phyloP scores from a whole-genome alignment of 2,329 filamentous ascomycete genomes.

The Fusarium heterosporum region DNA sequence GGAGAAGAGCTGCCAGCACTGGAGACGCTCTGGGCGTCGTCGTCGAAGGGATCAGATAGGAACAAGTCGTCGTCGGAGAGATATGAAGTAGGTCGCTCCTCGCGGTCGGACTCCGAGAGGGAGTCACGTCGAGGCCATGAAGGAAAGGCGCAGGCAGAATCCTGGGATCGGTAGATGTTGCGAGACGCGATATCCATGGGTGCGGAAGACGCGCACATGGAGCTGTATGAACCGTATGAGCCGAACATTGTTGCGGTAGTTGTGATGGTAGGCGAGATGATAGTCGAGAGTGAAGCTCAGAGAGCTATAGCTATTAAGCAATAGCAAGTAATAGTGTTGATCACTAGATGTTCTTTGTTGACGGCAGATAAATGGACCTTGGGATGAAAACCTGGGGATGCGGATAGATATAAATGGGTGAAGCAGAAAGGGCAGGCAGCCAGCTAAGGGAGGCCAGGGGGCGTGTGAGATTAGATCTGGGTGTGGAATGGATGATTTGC shows the following conservation, averaged over 20 bases:
- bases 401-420: slow-evolving; percentile 47
- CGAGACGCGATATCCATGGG: slow-evolving; percentile 61
- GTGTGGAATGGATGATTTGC: slow-evolving; percentile 36
- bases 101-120: slow-evolving; percentile 57
- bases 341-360: slow-evolving; percentile 38
- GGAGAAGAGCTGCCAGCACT: slow-evolving; percentile 58
- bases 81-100: slow-evolving; percentile 64
- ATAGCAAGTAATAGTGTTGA: slow-evolving; percentile 33
- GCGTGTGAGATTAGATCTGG: slow-evolving; percentile 35
- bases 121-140: slow-evolving; percentile 69
- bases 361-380: slow-evolving; percentile 34
- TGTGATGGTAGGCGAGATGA: slow-evolving; percentile 40
- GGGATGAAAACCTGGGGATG: slow-evolving; percentile 42
- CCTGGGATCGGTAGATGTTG: slow-evolving; percentile 55
- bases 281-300: slow-evolving; percentile 35
- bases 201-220: slow-evolving; percentile 56
- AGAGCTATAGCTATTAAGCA: slow-evolving; percentile 34
- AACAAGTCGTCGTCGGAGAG: slow-evolving; percentile 74
- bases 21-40: slow-evolving; percentile 62
- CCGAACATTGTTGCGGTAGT: slow-evolving; percentile 59
- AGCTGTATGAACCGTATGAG: slow-evolving; percentile 64
- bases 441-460: slow-evolving; percentile 40
- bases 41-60: slow-evolving; percentile 62
- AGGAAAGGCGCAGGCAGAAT: slow-evolving; percentile 66
- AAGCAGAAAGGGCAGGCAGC: slow-evolving; percentile 44